These are phyloP conservation scores for Penicillium hordei DNA, from an alignment of 2,329 filamentous ascomycete genomes.

Conservation along the genomic window DNA sequence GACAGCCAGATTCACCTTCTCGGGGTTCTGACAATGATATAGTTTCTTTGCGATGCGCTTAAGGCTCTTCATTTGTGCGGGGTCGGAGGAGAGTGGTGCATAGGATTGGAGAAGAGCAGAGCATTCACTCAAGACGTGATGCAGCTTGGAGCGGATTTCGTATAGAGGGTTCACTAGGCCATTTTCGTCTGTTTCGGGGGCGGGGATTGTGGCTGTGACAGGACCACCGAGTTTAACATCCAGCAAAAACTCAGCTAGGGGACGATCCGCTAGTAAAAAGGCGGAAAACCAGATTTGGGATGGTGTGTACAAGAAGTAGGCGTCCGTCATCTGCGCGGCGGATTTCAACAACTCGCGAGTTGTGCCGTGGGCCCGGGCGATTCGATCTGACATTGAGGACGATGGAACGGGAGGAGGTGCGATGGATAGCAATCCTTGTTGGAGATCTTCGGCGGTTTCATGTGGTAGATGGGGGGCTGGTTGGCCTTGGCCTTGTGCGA, in stretches of 20 bases:
- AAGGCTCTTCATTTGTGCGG: constrained; percentile 44
- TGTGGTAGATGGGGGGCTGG: constrained; percentile 31
- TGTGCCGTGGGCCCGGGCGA: constrained; percentile 66
- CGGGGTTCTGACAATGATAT: constrained; percentile 50
- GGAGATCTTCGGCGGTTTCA: constrained; percentile 34
- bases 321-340: constrained; percentile 82
- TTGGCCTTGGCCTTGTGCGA: constrained; percentile 60
- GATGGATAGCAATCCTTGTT: constrained; percentile 33
- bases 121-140: constrained; percentile 41
- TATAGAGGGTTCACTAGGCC: constrained; percentile 26
- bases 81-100: constrained; percentile 38
- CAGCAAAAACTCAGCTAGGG: constrained; percentile 47
- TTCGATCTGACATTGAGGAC: constrained; percentile 45
- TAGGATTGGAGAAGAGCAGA: constrained; percentile 42
- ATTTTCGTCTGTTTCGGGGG: constrained; percentile 1
- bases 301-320: constrained; percentile 95
- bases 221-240: constrained; percentile 43
- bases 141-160: constrained; percentile 40
- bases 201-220: constrained; percentile 15
- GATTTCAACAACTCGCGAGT: constrained; percentile 74
- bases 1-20: constrained; percentile 45
- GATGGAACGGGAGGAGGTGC: constrained; percentile 28
- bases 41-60: constrained; percentile 51
- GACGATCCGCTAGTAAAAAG: constrained; percentile 68
- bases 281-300: constrained; percentile 90